Conservation (phyloP, 768 basidiomycete genomes). For the Amanita rubescens region DNA sequence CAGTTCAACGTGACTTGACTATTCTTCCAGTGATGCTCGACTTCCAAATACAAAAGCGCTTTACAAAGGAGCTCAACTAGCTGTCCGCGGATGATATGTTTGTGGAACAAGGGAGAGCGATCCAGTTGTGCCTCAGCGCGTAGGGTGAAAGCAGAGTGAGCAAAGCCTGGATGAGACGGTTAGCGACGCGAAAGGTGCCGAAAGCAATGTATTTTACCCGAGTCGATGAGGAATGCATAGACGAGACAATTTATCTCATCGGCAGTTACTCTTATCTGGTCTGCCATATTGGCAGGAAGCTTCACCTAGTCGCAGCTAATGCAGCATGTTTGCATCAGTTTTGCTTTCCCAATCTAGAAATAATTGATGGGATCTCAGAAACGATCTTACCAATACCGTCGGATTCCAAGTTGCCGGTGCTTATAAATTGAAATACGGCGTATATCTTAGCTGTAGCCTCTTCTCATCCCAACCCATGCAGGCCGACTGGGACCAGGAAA, state of each 20-base stretch:
- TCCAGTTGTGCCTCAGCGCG: slow-evolving; percentile 69
- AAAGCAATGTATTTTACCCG: slow-evolving; percentile 39
- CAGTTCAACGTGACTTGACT: slow-evolving; percentile 57
- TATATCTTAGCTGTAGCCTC: background rate
- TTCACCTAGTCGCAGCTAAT: background rate
- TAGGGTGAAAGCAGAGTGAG: slow-evolving; percentile 76
- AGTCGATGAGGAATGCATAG: slow-evolving; percentile 78
- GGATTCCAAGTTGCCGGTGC: background rate
- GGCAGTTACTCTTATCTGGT: slow-evolving; percentile 57
- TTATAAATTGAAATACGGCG: too few relatives aligned
- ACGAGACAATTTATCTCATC: slow-evolving; percentile 85
- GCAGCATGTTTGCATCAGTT: slow-evolving; percentile 2
- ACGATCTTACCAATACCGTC: background rate
- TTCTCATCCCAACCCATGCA: slow-evolving; percentile 13
- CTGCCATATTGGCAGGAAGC: slow-evolving; percentile 1
- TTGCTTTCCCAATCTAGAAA: background rate
- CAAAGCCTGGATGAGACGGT: slow-evolving; percentile 47
- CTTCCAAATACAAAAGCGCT: slow-evolving; percentile 73
- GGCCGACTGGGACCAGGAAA: slow-evolving; percentile 15
- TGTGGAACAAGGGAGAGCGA: slow-evolving; percentile 56
- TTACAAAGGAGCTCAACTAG: slow-evolving; percentile 75
- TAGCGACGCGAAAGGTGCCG: slow-evolving; percentile 6
- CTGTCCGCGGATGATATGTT: slow-evolving; percentile 76
- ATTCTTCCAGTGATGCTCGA: slow-evolving; percentile 75
- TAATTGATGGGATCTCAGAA: background rate